These are phyloP conservation scores for Cydonia oblonga DNA, from an alignment of 331 rosid species.

Conservation along the genomic window DNA sequence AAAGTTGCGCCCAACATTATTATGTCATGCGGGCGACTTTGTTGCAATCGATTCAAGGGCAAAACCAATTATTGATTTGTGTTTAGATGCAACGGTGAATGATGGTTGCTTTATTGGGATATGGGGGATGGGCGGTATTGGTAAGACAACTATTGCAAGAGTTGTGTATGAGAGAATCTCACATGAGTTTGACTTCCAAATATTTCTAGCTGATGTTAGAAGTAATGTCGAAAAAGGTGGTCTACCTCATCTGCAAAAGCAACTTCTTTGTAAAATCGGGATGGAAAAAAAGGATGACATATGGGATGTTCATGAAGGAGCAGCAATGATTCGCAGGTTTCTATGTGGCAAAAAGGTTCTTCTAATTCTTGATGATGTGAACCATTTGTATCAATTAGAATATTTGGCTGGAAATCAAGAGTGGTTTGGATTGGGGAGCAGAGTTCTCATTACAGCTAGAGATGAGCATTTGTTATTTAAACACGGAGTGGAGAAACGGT, in stretches of 20 bases:
- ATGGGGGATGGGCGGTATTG: conserved; percentile 13
- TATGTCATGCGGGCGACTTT: not conserved
- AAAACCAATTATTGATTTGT: not conserved
- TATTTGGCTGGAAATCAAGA: conserved; percentile 19
- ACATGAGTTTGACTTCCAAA: not conserved
- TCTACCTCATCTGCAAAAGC: not conserved
- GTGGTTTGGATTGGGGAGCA: conserved; percentile 41
- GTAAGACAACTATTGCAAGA: conserved; percentile 11
- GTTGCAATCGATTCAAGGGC: not conserved
- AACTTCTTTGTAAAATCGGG: conserved; percentile 2
- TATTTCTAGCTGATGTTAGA: conserved; percentile 5
- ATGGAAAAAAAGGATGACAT: not conserved
- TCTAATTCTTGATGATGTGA: conserved; percentile 30
- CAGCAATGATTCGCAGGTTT: conserved; percentile 16
- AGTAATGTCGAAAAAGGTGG: not conserved
- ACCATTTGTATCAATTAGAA: conserved; percentile 11
- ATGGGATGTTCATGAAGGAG: conserved; percentile 12
- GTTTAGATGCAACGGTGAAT: not conserved
- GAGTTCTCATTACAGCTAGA: conserved; percentile 38
- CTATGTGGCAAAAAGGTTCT: conserved; percentile 18
- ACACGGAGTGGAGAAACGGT: conserved; percentile 23
- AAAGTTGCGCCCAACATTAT: not conserved
- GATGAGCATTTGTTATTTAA: conserved; percentile 20
- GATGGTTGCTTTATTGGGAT: not conserved
- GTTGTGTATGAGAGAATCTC: not conserved